Base-by-base conservation (phyloP, 768 basidiomycete genomes). In the Kwoniella sp. region DNA sequence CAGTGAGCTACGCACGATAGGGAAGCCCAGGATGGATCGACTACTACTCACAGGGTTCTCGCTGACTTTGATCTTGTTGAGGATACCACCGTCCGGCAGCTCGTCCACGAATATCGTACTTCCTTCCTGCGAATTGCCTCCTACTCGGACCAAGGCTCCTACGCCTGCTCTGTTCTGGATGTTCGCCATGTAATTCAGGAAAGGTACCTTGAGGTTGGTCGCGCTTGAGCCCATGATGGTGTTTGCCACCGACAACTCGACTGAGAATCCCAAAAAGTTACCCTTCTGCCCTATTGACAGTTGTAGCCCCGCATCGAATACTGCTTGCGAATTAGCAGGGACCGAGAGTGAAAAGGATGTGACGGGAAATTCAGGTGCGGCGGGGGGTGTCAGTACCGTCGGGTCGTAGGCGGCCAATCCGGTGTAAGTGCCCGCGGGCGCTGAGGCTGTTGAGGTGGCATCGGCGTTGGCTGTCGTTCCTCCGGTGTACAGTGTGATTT, bases 81-180 rank as follows among this genome's bases (percentile, higher is more conserved):
- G 79, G 25, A 84, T 84, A 11, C 80, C 70, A 23, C 83, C 83
- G 54, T 86, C 83, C 0, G 84, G 75, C 8, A 87, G 84, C 37
- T 81, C 83, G 52, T 82, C 81, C 9, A 72, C 38, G 86, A 86
- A 65, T 20, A 82, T 68, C 9, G 87, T 79, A 5, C 83, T 88
- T 2, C 82, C 85, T 61, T 93, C 91, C 74, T 92, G 91, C 0
- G 88, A 87, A 79, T 92, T 92, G 52, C 90, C 90, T 26, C 91
- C 90, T 0, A 92, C 83, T 56, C 90, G 86, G 28, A 85, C 73
- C n/a, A 91, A 79, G 13, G 84, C 80, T 7, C 90, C 86, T 1
- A 79, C 73, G 2, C 90, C 90, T 2, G 86, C 85, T 28, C 91
- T 84, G 69, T 86, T 83, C 54, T 83, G 83, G n/a, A 93, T 82